Evolutionary conservation across 345 rosid genomes (phyloP).

Genomic region (Erucastrum elatum): DNA sequence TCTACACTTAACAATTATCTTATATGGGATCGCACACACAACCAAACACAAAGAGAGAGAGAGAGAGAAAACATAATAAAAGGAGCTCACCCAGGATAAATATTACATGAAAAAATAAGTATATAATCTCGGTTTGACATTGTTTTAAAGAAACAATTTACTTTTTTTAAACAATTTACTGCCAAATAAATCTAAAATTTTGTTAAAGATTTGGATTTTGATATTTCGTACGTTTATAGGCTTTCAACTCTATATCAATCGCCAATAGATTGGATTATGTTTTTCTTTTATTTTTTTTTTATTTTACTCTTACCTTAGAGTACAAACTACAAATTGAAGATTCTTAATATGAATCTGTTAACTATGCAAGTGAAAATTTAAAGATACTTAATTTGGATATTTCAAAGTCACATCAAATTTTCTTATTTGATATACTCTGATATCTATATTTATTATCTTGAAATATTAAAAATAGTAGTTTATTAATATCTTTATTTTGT

Average conservation of each 20-base stretch:
- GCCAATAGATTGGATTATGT: background rate
- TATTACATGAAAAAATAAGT: too few species aligned
- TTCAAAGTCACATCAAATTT: background rate
- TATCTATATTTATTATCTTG: too few species aligned
- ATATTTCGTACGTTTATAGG: background rate
- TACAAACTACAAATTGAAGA: background rate
- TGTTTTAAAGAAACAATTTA: too few species aligned
- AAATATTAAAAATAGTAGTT: background rate
- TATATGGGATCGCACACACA: background rate
- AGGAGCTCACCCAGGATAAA: background rate
- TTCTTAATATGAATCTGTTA: background rate
- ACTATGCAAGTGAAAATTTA: background rate
- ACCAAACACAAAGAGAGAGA: background rate
- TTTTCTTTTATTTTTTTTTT: too few species aligned
- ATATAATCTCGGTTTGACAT: background rate
- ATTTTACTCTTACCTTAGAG: background rate
- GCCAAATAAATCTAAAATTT: background rate
- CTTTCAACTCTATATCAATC: background rate
- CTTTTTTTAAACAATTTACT: background rate
- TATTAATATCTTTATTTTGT: background rate
- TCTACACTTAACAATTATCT: background rate
- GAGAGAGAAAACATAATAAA: background rate
- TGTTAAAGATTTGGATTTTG: background rate
- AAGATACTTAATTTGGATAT: background rate
- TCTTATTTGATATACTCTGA: background rate